phyloP scores from a whole-genome alignment of 2,329 filamentous ascomycete species.

The Aspergillus sp. region DNA sequence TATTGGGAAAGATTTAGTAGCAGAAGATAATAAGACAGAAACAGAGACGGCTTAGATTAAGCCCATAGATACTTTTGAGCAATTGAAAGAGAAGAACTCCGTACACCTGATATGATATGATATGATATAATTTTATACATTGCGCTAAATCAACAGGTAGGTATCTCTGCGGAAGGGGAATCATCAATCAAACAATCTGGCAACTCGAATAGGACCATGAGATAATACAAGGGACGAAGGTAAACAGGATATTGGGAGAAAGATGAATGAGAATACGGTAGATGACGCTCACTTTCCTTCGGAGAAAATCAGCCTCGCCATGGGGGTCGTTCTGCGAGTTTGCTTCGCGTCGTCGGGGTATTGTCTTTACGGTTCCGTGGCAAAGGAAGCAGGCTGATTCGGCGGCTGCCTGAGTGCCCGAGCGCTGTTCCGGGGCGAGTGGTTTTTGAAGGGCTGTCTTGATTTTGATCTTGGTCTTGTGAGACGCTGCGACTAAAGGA shows the following conservation, averaged over 20 bases:
- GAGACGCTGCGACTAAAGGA: constrained; percentile 32
- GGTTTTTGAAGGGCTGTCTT: constrained; percentile 29
- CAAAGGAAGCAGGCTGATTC: constrained; percentile 42
- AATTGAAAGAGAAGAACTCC: constrained; percentile 5
- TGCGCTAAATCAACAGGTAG: constrained; percentile 11
- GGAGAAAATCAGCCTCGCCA: constrained; percentile 30
- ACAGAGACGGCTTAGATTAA: neutral
- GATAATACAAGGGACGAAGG: constrained; percentile 12
- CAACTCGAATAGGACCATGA: constrained; percentile 5
- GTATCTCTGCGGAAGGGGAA: constrained; percentile 13
- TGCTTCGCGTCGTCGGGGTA: constrained; percentile 22
- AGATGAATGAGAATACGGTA: constrained; percentile 11
- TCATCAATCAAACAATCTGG: constrained; percentile 11
- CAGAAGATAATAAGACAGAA: neutral
- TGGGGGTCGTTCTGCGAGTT: constrained; percentile 33
- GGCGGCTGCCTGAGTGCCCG: constrained; percentile 38
- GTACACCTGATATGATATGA: constrained; percentile 4
- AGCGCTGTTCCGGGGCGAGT: constrained; percentile 40
- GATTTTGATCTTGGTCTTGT: constrained; percentile 16
- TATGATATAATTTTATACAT: constrained; percentile 8
- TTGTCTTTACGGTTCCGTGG: constrained; percentile 35
- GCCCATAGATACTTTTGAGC: neutral
- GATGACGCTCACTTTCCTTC: constrained; percentile 17
- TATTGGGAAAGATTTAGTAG: constrained; percentile 31
- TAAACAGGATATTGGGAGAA: constrained; percentile 7